Conservation (phyloP, 345 rosid genomes). For the Moricandia arvensis region DNA sequence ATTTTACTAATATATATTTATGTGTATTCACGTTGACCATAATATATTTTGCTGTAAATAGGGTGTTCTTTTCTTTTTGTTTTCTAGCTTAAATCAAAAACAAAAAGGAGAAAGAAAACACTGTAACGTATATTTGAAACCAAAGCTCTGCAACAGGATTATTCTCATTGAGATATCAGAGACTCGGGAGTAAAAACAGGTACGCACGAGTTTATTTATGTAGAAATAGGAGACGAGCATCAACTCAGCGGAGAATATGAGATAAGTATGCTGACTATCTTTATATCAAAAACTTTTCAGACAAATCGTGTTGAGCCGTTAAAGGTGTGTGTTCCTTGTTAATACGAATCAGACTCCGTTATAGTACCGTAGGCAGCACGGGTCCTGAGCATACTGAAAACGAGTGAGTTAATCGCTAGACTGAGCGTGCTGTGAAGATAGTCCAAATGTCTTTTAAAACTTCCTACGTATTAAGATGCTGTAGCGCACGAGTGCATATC, state of each 20-base stretch:
- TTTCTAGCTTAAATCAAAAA: neutral
- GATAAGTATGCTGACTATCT: too few relatives aligned
- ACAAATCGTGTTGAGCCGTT: neutral
- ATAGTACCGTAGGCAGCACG: too few relatives aligned
- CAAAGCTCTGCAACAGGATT: neutral
- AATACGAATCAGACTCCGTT: too few relatives aligned
- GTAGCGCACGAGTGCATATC: too few relatives aligned
- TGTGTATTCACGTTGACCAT: neutral
- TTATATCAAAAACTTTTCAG: too few relatives aligned
- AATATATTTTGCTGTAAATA: too few relatives aligned
- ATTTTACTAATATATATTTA: too few relatives aligned
- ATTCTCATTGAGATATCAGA: neutral
- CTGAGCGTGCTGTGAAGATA: too few relatives aligned
- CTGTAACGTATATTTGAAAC: neutral
- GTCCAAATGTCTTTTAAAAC: too few relatives aligned
- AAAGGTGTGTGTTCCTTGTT: neutral
- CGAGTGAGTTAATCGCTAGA: too few relatives aligned
- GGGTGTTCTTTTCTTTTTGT: neutral
- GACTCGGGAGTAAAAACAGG: neutral
- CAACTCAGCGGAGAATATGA: neutral
- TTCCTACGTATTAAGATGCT: too few relatives aligned
- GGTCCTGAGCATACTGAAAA: too few relatives aligned
- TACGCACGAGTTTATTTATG: neutral
- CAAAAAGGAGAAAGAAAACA: neutral
- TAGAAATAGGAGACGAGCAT: neutral